phyloP scores from a whole-genome alignment of 257 asterid species.

The Scutellaria minor region DNA sequence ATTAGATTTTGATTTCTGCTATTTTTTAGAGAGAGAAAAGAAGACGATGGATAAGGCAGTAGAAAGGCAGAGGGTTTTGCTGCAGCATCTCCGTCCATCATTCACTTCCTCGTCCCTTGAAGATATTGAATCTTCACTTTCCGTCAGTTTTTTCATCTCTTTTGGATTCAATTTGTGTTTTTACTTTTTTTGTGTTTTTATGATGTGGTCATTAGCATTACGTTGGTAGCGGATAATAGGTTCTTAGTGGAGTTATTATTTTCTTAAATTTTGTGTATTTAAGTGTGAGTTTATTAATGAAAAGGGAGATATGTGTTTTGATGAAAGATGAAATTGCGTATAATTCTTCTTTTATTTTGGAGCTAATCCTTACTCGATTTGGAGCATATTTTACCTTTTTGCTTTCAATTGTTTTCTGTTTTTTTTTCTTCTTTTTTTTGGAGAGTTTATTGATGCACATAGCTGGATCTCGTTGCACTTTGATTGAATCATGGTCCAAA shows the following conservation, averaged over 20 bases:
- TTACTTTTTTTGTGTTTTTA: not conserved
- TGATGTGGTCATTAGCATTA: too few species aligned
- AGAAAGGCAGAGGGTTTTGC: constrained; percentile 79
- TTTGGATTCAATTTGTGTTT: not conserved
- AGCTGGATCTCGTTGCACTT: constrained; percentile 7
- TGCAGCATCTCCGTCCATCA: constrained; percentile 86
- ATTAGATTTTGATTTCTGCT: not conserved
- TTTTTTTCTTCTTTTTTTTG: not conserved
- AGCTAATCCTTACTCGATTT: too few species aligned
- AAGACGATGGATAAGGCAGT: constrained; percentile 71
- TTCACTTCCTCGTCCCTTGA: constrained; percentile 77
- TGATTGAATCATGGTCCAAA: constrained; percentile 18
- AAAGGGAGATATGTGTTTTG: too few species aligned
- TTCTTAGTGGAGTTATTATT: too few species aligned
- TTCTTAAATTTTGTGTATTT: too few species aligned
- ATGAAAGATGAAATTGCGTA: too few species aligned
- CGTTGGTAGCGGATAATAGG: too few species aligned
- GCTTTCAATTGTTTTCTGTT: not conserved
- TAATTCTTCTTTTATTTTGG: too few species aligned
- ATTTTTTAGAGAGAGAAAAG: constrained; percentile 20
- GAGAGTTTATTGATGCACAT: constrained; percentile 9
- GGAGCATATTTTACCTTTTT: too few species aligned
- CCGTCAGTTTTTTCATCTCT: constrained; percentile 50
- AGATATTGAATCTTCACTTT: constrained; percentile 63
- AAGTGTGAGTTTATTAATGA: too few species aligned